Conservation (phyloP, 1,284 basidiomycete genomes). For the Trichosporon sp. region DNA sequence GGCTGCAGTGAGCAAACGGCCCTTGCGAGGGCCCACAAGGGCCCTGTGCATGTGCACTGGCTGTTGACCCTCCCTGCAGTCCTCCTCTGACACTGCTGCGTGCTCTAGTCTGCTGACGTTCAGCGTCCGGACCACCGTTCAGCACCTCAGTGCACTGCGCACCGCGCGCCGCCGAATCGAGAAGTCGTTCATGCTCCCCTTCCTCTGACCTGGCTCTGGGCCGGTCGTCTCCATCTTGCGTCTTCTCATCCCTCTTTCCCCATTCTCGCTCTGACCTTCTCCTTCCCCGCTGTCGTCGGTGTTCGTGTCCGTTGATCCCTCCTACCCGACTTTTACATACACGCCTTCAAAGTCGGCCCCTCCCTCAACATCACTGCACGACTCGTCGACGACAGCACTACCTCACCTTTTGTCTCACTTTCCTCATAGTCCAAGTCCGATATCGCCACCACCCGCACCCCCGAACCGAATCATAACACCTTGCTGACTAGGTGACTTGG, state of each 20-base stretch:
- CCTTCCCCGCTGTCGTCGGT: constrained; percentile 5
- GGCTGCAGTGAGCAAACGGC: neutral
- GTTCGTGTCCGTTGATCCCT: constrained; percentile 2
- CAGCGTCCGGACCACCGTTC: neutral
- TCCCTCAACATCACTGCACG: constrained; percentile 1
- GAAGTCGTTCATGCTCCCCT: neutral
- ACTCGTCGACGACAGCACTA: neutral
- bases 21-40: neutral
- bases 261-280: constrained; percentile 3
- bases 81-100: neutral
- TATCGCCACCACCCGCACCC: neutral
- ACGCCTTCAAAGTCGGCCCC: neutral
- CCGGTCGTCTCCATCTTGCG: neutral
- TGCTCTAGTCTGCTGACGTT: neutral
- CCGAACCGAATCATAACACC: neutral
- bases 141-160: neutral
- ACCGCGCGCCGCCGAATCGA: neutral
- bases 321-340: neutral
- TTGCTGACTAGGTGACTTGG: neutral
- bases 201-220: neutral
- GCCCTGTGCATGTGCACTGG: neutral
- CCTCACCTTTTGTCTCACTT: constrained; percentile 1
- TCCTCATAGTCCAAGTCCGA: neutral
- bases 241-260: neutral
- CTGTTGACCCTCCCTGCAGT: neutral